Evolutionary conservation across 2,329 filamentous ascomycete genomes (phyloP).

Genomic region (Pezicula radicicola): DNA sequence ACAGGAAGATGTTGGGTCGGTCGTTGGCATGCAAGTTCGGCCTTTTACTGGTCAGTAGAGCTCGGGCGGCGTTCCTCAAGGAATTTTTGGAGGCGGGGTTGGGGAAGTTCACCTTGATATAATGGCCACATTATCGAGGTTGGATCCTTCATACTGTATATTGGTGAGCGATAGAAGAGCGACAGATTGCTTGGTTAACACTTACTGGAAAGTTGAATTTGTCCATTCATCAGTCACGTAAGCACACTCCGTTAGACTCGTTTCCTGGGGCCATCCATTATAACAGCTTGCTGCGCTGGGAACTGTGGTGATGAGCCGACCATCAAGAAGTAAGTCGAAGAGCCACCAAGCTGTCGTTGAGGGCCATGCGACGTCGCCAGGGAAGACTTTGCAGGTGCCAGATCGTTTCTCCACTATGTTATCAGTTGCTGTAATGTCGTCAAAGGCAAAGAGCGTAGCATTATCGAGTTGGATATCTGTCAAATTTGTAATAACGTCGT

Average conservation of each 20-base stretch:
- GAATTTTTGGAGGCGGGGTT: too few relatives aligned
- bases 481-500: too few relatives aligned
- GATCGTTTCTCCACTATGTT: too few relatives aligned
- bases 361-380: conserved; percentile 40
- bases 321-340: conserved; percentile 41
- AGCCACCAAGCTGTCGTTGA: conserved; percentile 38
- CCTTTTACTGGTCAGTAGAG: conserved; percentile 14
- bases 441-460: too few relatives aligned
- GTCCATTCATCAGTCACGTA: conserved; percentile 26
- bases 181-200: too few relatives aligned
- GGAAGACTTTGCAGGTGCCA: conserved; percentile 21
- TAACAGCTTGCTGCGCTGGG: conserved; percentile 44
- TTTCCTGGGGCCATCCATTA: conserved; percentile 22
- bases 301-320: conserved; percentile 38
- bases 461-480: too few relatives aligned
- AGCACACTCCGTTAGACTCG: conserved; percentile 31
- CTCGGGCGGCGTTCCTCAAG: too few relatives aligned
- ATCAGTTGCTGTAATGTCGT: too few relatives aligned
- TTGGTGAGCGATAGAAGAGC: conserved; percentile 23
- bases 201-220: conserved; percentile 33
- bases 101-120: conserved; percentile 26
- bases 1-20: conserved; percentile 8
- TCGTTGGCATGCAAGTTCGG: conserved; percentile 32
- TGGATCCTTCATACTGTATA: conserved; percentile 30
- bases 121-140: conserved; percentile 45